Conservation (phyloP, 306 rosid species). For the Fragaria iinumae region DNA sequence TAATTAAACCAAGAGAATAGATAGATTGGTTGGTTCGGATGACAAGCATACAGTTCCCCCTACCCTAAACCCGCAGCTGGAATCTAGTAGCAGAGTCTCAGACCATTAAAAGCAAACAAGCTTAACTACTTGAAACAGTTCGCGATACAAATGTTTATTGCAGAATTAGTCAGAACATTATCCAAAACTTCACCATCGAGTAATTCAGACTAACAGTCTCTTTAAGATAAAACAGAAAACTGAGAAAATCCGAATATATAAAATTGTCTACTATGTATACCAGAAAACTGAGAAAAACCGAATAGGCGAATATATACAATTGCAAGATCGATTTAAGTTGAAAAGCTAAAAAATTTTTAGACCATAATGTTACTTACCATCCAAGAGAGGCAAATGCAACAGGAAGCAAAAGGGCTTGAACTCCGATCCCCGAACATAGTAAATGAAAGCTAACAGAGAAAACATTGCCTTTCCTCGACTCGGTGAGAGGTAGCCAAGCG, state of each 20-base stretch:
- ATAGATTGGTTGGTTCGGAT: not conserved
- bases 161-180: not conserved
- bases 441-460: constrained; percentile 63
- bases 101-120: not conserved
- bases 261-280: not conserved
- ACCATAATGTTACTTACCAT: constrained; percentile 39
- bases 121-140: not conserved
- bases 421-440: constrained; percentile 62
- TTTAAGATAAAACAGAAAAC: not conserved
- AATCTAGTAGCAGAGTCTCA: not conserved
- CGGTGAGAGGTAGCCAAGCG: constrained; percentile 73
- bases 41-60: too few relatives aligned
- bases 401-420: constrained; percentile 64
- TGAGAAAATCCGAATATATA: not conserved
- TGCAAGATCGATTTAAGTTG: not conserved
- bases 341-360: not conserved
- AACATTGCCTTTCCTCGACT: constrained; percentile 59
- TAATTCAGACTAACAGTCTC: not conserved
- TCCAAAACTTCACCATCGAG: not conserved
- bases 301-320: too few relatives aligned
- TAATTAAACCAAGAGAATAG: not conserved
- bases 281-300: not conserved
- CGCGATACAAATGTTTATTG: not conserved
- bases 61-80: not conserved
- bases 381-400: constrained; percentile 62